Conservation (phyloP, 2,329 filamentous ascomycete genomes). For the Aspergillus latus region DNA sequence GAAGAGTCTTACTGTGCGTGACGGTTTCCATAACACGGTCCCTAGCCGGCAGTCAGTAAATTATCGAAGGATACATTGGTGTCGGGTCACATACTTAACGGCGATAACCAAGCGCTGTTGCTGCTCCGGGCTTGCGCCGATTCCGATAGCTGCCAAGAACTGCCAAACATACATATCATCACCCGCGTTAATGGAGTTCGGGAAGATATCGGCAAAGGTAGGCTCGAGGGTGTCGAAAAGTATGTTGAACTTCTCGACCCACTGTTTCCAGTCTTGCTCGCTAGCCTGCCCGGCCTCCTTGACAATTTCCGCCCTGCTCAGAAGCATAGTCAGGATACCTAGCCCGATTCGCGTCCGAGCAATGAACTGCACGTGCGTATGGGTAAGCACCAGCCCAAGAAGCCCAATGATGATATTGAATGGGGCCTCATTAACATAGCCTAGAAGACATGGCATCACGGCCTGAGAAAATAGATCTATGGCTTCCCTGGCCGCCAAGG, state of each 20-base stretch:
- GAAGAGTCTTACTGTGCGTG: slow-evolving; percentile 80
- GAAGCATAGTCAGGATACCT: slow-evolving; percentile 86
- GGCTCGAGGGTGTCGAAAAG: slow-evolving; percentile 88
- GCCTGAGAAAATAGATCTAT: slow-evolving; percentile 86
- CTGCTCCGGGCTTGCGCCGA: slow-evolving; percentile 88
- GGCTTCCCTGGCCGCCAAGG: slow-evolving; percentile 78
- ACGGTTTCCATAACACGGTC: slow-evolving; percentile 97
- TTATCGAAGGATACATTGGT: background rate
- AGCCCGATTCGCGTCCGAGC: slow-evolving; percentile 84
- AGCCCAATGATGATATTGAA: slow-evolving; percentile 89
- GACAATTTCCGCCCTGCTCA: slow-evolving; percentile 89
- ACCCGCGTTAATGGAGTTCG: slow-evolving; percentile 80
- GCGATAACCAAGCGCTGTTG: slow-evolving; percentile 92
- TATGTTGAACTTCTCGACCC: slow-evolving; percentile 77
- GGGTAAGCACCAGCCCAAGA: slow-evolving; percentile 76
- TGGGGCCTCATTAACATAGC: slow-evolving; percentile 85
- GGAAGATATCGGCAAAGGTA: slow-evolving; percentile 81
- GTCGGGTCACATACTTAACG: slow-evolving; percentile 65
- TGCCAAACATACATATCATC: slow-evolving; percentile 99
- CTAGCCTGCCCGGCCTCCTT: slow-evolving; percentile 74
- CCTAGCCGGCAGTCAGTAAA: slow-evolving; percentile 34
- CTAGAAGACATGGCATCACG: slow-evolving; percentile 86
- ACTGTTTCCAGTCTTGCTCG: slow-evolving; percentile 76
- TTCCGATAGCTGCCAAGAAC: slow-evolving; percentile 91
- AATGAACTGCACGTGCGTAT: slow-evolving; percentile 79